phyloP scores from a whole-genome alignment of 176 grass and related monocot genomes.

The Tuctoria greenei region DNA sequence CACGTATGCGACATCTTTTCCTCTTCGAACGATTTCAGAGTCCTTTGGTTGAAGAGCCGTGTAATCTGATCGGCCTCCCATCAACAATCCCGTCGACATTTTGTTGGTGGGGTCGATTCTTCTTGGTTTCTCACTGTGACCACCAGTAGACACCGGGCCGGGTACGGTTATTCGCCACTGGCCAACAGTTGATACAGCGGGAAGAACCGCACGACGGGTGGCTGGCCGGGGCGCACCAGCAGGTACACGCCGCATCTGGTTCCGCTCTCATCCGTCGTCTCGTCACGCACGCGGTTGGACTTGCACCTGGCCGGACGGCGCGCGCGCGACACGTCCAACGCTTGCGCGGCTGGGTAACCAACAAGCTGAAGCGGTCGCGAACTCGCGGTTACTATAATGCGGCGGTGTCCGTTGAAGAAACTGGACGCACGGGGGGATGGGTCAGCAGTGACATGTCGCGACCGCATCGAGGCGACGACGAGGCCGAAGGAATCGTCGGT shows the following conservation, averaged over 20 bases:
- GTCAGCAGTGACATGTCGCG: not conserved
- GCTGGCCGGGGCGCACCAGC: not conserved
- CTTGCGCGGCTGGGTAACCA: not conserved
- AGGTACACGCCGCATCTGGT: slow-evolving; percentile 32
- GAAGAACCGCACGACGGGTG: not conserved
- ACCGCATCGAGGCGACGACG: no score
- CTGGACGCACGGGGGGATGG: not conserved
- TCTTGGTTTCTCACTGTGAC: not conserved
- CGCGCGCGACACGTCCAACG: not conserved
- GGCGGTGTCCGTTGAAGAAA: not conserved
- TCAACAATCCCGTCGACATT: not conserved
- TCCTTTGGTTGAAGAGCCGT: not conserved
- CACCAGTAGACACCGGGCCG: not conserved
- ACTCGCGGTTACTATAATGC: not conserved
- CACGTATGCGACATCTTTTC: not conserved
- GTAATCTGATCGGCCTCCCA: not conserved
- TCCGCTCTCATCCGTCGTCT: slow-evolving; percentile 15
- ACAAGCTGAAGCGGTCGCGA: no score
- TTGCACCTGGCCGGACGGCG: no score
- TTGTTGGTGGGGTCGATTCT: not conserved
- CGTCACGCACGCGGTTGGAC: no score
- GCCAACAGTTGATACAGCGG: not conserved
- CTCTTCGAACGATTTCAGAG: not conserved
- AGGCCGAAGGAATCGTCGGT: not conserved
- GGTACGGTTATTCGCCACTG: not conserved